phyloP scores from a whole-genome alignment of 305 asterid species.

The Solanum hybrid region DNA sequence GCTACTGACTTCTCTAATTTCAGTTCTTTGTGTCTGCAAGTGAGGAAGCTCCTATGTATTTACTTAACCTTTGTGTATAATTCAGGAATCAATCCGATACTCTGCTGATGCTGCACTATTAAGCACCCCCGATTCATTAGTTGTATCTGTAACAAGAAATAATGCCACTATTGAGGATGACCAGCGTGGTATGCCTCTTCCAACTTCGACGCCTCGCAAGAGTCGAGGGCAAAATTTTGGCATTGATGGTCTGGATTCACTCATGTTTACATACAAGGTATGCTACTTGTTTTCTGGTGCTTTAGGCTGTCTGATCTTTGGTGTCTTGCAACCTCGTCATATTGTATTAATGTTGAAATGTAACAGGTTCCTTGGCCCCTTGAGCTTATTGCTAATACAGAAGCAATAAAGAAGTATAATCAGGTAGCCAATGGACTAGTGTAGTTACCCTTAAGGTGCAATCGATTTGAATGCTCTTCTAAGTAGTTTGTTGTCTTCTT shows the following conservation, averaged over 20 bases:
- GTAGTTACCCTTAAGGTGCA: neutral
- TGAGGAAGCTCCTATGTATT: conserved; percentile 2
- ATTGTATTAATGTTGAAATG: conserved; percentile 5
- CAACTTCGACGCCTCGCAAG: conserved; percentile 58
- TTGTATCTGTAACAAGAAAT: conserved; percentile 55
- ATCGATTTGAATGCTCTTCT: neutral
- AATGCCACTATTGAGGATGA: conserved; percentile 41
- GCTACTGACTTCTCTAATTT: neutral
- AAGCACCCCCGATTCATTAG: conserved; percentile 71
- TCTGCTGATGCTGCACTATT: conserved; percentile 80
- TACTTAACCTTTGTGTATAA: neutral
- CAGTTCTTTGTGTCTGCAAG: conserved; percentile 11
- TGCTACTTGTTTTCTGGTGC: conserved; percentile 4
- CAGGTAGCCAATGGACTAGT: conserved; percentile 45
- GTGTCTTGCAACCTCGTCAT: neutral
- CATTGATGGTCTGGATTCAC: conserved; percentile 69
- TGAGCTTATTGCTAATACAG: conserved; percentile 85
- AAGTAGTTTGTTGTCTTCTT: conserved; percentile 7
- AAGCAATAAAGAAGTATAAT: conserved; percentile 86
- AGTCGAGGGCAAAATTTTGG: conserved; percentile 57
- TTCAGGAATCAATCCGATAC: conserved; percentile 87
- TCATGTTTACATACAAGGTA: conserved; percentile 86
- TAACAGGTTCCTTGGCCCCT: conserved; percentile 93
- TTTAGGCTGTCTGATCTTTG: conserved; percentile 6
- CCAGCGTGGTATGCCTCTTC: conserved; percentile 32